These are phyloP conservation scores for Phytophthora melonis DNA, from an alignment of 352 stramenopile genomes.

Conservation along the genomic window DNA sequence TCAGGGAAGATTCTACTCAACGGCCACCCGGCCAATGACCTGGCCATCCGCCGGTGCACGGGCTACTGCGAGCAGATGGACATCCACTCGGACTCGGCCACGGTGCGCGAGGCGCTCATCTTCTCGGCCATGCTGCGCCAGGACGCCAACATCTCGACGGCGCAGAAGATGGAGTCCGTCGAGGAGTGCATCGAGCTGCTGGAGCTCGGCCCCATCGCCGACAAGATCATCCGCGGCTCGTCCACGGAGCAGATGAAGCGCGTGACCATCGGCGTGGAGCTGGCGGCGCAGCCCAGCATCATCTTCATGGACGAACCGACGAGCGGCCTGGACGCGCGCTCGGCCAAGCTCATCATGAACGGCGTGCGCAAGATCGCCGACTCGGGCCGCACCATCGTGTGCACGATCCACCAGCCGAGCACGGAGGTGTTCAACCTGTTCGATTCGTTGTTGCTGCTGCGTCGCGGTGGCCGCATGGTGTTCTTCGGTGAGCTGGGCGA, in stretches of 20 bases:
- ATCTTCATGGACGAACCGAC: constrained; percentile 82
- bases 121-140: constrained; percentile 87
- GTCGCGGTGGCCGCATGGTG: constrained; percentile 40
- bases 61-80: constrained; percentile 88
- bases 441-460: constrained; percentile 35
- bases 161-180: constrained; percentile 41
- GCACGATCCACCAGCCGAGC: constrained; percentile 11
- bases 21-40: constrained; percentile 58
- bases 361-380: constrained; percentile 80
- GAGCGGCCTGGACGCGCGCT: constrained; percentile 81
- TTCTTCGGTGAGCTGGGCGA: constrained; percentile 52
- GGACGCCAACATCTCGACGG: constrained; percentile 36
- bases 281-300: constrained; percentile 75
- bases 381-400: constrained; percentile 48
- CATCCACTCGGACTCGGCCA: constrained; percentile 78
- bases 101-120: constrained; percentile 84
- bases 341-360: constrained; percentile 79
- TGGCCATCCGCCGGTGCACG: constrained; percentile 57
- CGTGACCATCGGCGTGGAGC: constrained; percentile 82
- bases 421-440: constrained; percentile 42
- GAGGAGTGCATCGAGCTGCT: constrained; percentile 43
- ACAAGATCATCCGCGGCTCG: constrained; percentile 49
- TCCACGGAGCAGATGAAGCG: constrained; percentile 55
- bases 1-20: constrained; percentile 91
- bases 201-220: constrained; percentile 30